A percentile compares a stretch with the other conserved stretches of the same genome.
Conservation (phyloP, 2,329 filamentous ascomycete species). For the Sarocladium oryzae region DNA sequence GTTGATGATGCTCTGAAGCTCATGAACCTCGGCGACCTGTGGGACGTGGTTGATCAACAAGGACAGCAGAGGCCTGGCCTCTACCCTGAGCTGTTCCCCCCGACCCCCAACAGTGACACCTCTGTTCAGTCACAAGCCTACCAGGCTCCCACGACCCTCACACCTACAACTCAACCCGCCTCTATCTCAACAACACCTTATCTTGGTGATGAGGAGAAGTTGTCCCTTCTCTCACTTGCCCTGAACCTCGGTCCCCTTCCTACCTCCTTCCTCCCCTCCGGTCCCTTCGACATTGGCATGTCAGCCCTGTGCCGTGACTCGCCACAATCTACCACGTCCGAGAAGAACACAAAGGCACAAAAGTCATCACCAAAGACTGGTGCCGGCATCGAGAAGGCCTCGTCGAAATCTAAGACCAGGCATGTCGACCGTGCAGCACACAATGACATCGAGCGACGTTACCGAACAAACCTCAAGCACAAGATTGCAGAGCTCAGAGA, state of each 20-base stretch:
- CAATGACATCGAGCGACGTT: slow-evolving; percentile 95
- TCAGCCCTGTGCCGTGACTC: slow-evolving; percentile 1
- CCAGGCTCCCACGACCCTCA: not conserved
- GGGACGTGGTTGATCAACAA: slow-evolving; percentile 4
- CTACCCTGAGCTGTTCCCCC: slow-evolving; percentile 5
- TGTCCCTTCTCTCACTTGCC: slow-evolving; percentile 4
- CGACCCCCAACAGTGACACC: slow-evolving; percentile 1
- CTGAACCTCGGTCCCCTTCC: slow-evolving; percentile 4
- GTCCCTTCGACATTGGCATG: slow-evolving; percentile 3
- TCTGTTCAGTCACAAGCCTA: slow-evolving; percentile 3
- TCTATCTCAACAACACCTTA: slow-evolving; percentile 1
- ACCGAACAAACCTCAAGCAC: slow-evolving; percentile 89
- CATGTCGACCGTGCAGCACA: slow-evolving; percentile 54
- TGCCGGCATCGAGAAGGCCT: not conserved
- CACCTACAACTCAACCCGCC: not conserved
- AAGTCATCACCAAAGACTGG: not conserved
- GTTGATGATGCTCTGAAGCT: slow-evolving; percentile 5
- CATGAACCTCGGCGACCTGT: slow-evolving; percentile 6
- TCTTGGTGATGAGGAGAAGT: slow-evolving; percentile 2
- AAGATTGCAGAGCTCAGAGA: slow-evolving; percentile 87
- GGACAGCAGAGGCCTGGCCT: not conserved
- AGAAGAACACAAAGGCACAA: not conserved
- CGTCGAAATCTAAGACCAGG: not conserved
- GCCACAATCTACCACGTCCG: not conserved
- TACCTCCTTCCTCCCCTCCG: not conserved